A percentile compares a stretch with the other conserved stretches of the same genome.
phyloP scores from a whole-genome alignment of 169 alveolate species.

The Eimeria maxima region DNA sequence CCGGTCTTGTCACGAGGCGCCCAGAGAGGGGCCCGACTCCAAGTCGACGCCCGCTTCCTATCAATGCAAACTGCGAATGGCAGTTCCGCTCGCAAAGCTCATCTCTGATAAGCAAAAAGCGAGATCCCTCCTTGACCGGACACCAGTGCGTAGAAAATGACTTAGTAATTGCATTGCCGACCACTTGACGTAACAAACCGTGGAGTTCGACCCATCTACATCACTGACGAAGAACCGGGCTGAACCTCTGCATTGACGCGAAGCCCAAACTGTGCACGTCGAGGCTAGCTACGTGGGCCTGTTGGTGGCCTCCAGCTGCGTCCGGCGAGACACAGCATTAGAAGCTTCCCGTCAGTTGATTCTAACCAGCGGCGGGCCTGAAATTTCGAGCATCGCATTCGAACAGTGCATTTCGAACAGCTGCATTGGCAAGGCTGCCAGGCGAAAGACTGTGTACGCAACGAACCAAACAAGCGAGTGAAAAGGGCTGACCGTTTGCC shows the following conservation, averaged over 20 bases:
- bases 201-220: not conserved
- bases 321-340: conserved; percentile 68
- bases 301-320: conserved; percentile 61
- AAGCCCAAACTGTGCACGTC: not conserved
- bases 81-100: not conserved
- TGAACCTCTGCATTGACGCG: not conserved
- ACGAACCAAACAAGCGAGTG: not conserved
- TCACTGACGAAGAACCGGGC: not conserved
- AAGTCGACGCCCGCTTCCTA: not conserved
- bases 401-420: not conserved
- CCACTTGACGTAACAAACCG: not conserved
- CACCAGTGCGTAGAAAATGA: not conserved
- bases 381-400: conserved; percentile 18
- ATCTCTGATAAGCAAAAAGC: not conserved
- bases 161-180: not conserved
- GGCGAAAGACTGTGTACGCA: not conserved
- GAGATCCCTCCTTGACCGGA: not conserved
- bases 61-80: conserved; percentile 4
- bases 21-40: not conserved
- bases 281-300: conserved; percentile 44
- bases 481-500: too few relatives aligned
- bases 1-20: not conserved
- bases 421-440: not conserved
- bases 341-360: conserved; percentile 63
- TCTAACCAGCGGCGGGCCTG: conserved; percentile 80